Conservation (phyloP, 805 yeast species). For the Lachancea sp. region DNA sequence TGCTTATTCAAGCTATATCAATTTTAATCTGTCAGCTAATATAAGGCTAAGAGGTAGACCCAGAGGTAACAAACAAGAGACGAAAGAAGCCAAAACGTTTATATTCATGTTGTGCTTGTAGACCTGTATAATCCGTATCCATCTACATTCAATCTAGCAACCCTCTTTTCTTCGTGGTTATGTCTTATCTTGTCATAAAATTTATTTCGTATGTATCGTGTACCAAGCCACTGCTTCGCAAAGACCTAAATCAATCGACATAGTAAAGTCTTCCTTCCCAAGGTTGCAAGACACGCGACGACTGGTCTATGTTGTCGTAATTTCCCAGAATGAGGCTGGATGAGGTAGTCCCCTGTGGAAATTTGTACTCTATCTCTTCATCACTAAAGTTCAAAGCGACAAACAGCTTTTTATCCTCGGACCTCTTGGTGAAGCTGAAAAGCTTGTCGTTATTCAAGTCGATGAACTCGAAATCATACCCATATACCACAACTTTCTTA, state of each 20-base stretch:
- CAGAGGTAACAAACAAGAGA: too few species aligned
- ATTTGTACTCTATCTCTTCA: constrained; percentile 29
- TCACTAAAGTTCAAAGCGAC: constrained; percentile 41
- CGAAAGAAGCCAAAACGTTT: too few species aligned
- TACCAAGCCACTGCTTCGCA: background rate
- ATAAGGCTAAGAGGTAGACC: too few species aligned
- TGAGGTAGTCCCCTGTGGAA: constrained; percentile 25
- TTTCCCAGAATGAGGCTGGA: constrained; percentile 33
- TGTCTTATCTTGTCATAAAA: background rate
- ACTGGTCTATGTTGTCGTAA: constrained; percentile 16
- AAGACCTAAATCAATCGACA: constrained; percentile 6
- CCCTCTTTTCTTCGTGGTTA: too few species aligned
- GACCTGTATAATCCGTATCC: too few species aligned
- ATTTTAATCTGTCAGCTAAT: too few species aligned
- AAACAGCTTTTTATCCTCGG: constrained; percentile 30
- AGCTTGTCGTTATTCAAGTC: constrained; percentile 39
- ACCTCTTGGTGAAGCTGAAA: constrained; percentile 39
- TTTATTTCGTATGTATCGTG: background rate
- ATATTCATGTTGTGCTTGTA: too few species aligned
- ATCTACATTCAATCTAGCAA: too few species aligned
- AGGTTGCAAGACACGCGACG: constrained; percentile 30
- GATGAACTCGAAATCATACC: constrained; percentile 37
- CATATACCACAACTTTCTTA: constrained; percentile 41
- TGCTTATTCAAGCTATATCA: too few species aligned
- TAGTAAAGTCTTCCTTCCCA: constrained; percentile 42